Conservation (phyloP, 345 rosid species). For the Syzygium aromaticum region DNA sequence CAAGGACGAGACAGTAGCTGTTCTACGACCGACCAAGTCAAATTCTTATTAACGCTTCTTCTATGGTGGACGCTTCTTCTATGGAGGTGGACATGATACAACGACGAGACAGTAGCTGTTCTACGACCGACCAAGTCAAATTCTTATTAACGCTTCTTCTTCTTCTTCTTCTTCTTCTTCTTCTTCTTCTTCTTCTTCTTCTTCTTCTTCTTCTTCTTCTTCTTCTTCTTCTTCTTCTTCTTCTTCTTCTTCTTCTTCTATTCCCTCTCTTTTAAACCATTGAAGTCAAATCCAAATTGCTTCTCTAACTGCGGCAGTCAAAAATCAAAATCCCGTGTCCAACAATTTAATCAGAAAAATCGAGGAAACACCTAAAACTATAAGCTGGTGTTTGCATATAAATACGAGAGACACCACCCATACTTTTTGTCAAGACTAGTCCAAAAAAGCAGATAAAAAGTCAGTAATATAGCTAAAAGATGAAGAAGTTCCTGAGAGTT, state of each 20-base stretch:
- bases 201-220: neutral
- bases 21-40: neutral
- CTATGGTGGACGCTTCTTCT: too few species aligned
- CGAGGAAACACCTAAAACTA: neutral
- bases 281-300: too few species aligned
- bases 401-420: neutral
- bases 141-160: too few species aligned
- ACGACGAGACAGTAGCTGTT: too few species aligned
- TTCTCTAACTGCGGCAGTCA: too few species aligned
- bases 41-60: neutral
- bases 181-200: too few species aligned
- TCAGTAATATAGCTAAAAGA: neutral
- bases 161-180: too few species aligned
- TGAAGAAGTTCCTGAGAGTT: neutral
- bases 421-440: neutral
- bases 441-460: neutral
- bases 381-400: neutral
- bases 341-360: neutral
- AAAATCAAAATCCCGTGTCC: neutral
- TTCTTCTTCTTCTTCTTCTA: too few species aligned
- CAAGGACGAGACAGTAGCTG: neutral
- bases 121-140: too few species aligned
- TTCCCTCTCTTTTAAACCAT: too few species aligned
- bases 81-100: too few species aligned
- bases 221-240: too few species aligned